Conservation (phyloP, 495 filamentous ascomycete genomes). For the Neurospora sp. region DNA sequence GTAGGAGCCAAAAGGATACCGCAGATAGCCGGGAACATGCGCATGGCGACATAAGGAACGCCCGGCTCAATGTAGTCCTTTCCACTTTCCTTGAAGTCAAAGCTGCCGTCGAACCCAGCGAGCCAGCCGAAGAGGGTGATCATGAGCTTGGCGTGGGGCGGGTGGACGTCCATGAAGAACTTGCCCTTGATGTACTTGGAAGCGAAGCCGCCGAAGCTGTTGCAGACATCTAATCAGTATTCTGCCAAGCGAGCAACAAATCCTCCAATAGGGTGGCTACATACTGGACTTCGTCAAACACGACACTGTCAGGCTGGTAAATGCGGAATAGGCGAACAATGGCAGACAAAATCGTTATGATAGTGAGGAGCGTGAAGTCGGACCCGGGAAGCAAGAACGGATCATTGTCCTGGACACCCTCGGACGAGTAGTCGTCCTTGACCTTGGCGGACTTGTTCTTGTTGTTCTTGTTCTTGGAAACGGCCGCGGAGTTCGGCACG, state of each 20-base stretch:
- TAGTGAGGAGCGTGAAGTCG: slow-evolving; percentile 67
- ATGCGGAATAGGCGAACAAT: slow-evolving; percentile 87
- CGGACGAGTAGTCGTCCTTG: slow-evolving; percentile 50
- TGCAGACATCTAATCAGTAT: slow-evolving; percentile 11
- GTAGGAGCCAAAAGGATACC: slow-evolving; percentile 79
- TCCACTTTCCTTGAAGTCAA: slow-evolving; percentile 99
- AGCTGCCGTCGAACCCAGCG: slow-evolving; percentile 87
- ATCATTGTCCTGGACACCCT: slow-evolving; percentile 60
- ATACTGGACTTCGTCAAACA: slow-evolving; percentile 99
- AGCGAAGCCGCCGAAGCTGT: slow-evolving; percentile 92
- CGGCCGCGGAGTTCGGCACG: not conserved
- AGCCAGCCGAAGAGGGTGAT: slow-evolving; percentile 92
- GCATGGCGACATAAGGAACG: slow-evolving; percentile 97
- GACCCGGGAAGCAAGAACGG: slow-evolving; percentile 63
- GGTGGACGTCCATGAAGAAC: slow-evolving; percentile 99
- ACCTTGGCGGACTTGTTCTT: slow-evolving; percentile 25
- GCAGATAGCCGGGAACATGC: slow-evolving; percentile 78
- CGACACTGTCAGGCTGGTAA: slow-evolving; percentile 91
- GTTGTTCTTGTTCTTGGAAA: slow-evolving; percentile 22
- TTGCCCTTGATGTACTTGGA: slow-evolving; percentile 96
- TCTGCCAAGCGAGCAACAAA: not conserved
- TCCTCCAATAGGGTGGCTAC: not conserved
- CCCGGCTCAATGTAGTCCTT: slow-evolving; percentile 94
- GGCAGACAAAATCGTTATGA: slow-evolving; percentile 64
- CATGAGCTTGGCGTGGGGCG: slow-evolving; percentile 91